Evolutionary conservation across 2,329 filamentous ascomycete genomes (phyloP), one percentile per base, ranked within the genome.

Genomic region (Aureobasidium sp.): DNA sequence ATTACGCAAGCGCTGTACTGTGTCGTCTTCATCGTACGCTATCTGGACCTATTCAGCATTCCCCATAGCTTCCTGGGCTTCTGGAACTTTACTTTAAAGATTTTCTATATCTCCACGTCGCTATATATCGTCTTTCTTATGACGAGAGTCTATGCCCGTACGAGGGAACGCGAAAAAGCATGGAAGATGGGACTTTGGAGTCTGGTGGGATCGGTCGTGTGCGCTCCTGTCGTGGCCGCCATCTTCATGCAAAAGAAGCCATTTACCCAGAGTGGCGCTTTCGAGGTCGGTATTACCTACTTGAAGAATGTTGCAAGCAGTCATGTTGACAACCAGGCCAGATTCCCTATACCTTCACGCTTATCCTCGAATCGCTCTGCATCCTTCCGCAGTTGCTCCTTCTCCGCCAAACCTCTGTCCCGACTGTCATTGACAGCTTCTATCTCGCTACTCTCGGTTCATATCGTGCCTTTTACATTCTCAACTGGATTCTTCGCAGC

Each of bases 361-460:
- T 94, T 68, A 88, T 96, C 67, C 87, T 97, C 70, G 93, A 97
- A 76, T 93, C 91, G 37, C 85, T 95, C 64, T 94, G 89, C 73
- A 85, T 97, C 37, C 85, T 97, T 25, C 93, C 93, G 0, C 93
- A 97, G 73, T 86, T 97, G 1, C 83, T 97, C 6, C 86, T 97
- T 47, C 85, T 97, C 15, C 89, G 93, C 63, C 91, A 97, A 74
- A 97, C 93, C n/a, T 91, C 87, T 30, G 91, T 97, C 0, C 93
- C 93, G 0, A 97, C 93, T 53, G 93, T 97, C 50, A 92, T 97
- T 76, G 90, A 96, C 73, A 96, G 90, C n/a, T 96, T 89, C 77
- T 97, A 97, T 75, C 88, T 97, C 61, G 79, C 94, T 54, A 86
- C 91, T 0, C 83, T 97, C 1, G 93, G 92, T 39, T 87, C 87